Evolutionary conservation across 306 rosid genomes (phyloP).

Genomic region (Prunus fruticosa): DNA sequence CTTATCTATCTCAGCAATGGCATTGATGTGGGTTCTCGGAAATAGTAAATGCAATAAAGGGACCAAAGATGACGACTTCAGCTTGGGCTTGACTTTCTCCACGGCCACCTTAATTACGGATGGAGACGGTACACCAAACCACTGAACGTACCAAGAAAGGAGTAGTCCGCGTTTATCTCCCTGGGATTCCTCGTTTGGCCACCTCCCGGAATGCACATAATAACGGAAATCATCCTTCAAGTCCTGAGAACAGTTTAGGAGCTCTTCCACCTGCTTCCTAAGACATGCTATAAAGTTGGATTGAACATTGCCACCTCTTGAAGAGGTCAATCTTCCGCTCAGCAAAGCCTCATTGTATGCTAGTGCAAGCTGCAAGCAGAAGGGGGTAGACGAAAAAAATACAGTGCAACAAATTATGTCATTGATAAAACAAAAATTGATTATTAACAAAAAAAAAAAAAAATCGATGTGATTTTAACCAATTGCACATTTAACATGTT

Average conservation of each 20-base stretch:
- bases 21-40: slow-evolving; percentile 64
- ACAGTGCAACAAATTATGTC: neutral
- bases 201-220: slow-evolving; percentile 65
- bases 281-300: slow-evolving; percentile 70
- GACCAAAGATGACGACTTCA: slow-evolving; percentile 49
- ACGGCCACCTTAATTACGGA: slow-evolving; percentile 44
- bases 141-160: slow-evolving; percentile 87
- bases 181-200: slow-evolving; percentile 65
- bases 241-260: slow-evolving; percentile 52
- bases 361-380: slow-evolving; percentile 72
- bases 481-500: neutral
- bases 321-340: slow-evolving; percentile 52
- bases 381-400: slow-evolving; percentile 12
- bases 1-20: slow-evolving; percentile 55
- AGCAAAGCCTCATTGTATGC: slow-evolving; percentile 76
- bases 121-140: slow-evolving; percentile 82
- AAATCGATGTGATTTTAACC: neutral
- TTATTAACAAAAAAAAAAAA: neutral
- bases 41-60: slow-evolving; percentile 71
- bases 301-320: slow-evolving; percentile 78
- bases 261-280: slow-evolving; percentile 71
- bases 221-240: slow-evolving; percentile 61
- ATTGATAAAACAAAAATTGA: neutral
- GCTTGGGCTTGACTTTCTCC: slow-evolving; percentile 57
- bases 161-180: slow-evolving; percentile 51